phyloP scores from a whole-genome alignment of 2,329 filamentous ascomycete genomes.

The Balansia obtecta region DNA sequence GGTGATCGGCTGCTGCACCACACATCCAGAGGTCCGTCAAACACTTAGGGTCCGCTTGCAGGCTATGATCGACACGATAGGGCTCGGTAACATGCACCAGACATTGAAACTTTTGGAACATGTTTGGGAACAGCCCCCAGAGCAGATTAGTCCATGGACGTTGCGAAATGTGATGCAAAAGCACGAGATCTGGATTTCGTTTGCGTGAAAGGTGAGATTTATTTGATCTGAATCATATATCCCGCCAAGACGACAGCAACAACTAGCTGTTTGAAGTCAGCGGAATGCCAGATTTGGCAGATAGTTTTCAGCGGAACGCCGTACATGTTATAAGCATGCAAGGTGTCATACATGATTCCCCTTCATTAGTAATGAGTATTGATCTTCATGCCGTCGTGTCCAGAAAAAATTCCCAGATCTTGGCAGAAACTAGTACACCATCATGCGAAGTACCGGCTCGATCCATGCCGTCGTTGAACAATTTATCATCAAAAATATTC shows the following conservation, averaged over 20 bases:
- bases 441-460: constrained; percentile 16
- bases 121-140: constrained; percentile 25
- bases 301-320: no score
- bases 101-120: constrained; percentile 28
- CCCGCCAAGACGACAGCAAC: no score
- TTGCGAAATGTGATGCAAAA: constrained; percentile 32
- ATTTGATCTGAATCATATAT: no score
- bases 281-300: no score
- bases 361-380: no score
- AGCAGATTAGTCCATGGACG: constrained; percentile 27
- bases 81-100: constrained; percentile 32
- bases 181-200: constrained; percentile 35
- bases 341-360: not conserved
- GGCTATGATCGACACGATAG: constrained; percentile 24
- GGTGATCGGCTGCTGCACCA: constrained; percentile 25
- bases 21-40: constrained; percentile 21
- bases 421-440: constrained; percentile 14
- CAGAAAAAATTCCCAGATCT: constrained; percentile 16
- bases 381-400: not conserved
- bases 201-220: constrained; percentile 21
- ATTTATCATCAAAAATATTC: constrained; percentile 36
- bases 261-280: no score
- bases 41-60: constrained; percentile 21
- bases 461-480: constrained; percentile 15
- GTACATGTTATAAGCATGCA: not conserved